Evolutionary conservation across 345 rosid genomes (phyloP), one percentile per base, ranked within the genome.

Genomic region (Citrus unshiu): DNA sequence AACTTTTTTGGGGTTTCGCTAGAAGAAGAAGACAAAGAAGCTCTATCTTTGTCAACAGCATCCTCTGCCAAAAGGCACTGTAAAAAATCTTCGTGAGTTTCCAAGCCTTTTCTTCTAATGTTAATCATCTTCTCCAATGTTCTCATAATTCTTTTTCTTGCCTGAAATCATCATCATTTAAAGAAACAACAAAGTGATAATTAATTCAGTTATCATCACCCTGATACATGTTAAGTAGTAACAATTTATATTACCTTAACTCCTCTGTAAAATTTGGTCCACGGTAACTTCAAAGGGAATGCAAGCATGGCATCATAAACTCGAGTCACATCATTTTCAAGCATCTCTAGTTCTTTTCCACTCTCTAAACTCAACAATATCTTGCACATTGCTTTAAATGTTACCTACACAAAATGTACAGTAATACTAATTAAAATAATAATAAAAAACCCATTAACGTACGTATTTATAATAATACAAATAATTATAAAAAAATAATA

Each of bases 281-380:
- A 73, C 18, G 97, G 98, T 62, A 95, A 74, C 84, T 81, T 86
- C 70, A 91, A 77, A 39, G 97, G 98, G 32, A 95, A 86, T 2
- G 96, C 91, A 3, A 95, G 92, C 98, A 93, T 90, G 9, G 98
- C 97, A 84, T 89, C 83, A 83, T 89, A 93, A 56, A 93, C 86
- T 2, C 43, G 77, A 37, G 88, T 65, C 13, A 94, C 85, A 72
- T 93, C 93, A 64, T 81, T 80, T 79, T 86, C 89, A 84, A 93
- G 32, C 27, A 56, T 80, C 65, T 78, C 83, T 30, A 85, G 40
- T 71, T 90, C 87, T 62, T 78, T 70, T 70, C 79, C 89, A 1
- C 81, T 77, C 72, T 93, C 97, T 43, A 90, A 62, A 61, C 91
- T 84, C 86, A 91, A 77, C 83, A 95, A 74, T 82, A 90, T 82